Evolutionary conservation across 257 asterid species (phyloP).

Genomic region (Knoxia roxburghii): DNA sequence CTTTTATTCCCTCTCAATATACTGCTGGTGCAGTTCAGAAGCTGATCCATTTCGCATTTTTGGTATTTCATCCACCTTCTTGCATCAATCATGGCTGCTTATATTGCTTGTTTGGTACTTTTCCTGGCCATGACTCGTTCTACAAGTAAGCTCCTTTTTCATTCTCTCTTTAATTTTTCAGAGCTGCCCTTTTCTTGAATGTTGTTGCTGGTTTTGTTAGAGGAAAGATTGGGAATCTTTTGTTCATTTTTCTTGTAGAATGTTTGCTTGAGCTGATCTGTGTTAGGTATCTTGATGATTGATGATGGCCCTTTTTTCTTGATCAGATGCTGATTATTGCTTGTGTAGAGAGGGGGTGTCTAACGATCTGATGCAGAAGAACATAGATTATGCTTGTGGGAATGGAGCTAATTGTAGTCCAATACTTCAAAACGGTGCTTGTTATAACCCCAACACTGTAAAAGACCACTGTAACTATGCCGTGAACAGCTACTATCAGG

Average conservation of each 20-base stretch:
- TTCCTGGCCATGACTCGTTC: constrained; percentile 48
- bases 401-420: constrained; percentile 67
- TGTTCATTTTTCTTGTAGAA: not conserved
- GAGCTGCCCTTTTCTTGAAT: not conserved
- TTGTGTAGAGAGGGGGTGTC: constrained; percentile 48
- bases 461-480: constrained; percentile 86
- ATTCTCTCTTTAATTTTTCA: not conserved
- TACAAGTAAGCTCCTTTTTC: constrained; percentile 28
- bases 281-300: not conserved
- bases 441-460: constrained; percentile 68
- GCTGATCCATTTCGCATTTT: no score
- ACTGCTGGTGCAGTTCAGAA: no score
- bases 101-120: constrained; percentile 35
- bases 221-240: not conserved
- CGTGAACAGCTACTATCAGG: constrained; percentile 82
- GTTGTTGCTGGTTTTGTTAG: not conserved
- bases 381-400: constrained; percentile 90
- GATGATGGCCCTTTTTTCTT: not conserved
- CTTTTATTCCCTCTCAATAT: no score
- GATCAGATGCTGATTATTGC: constrained; percentile 59
- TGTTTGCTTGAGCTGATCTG: constrained; percentile 12
- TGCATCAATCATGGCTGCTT: constrained; percentile 45
- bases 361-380: constrained; percentile 42
- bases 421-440: constrained; percentile 55
- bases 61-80: not conserved